Evolutionary conservation across 2,329 filamentous ascomycete genomes (phyloP), one percentile per base, ranked within the genome.

Genomic region (Fusarium poae): DNA sequence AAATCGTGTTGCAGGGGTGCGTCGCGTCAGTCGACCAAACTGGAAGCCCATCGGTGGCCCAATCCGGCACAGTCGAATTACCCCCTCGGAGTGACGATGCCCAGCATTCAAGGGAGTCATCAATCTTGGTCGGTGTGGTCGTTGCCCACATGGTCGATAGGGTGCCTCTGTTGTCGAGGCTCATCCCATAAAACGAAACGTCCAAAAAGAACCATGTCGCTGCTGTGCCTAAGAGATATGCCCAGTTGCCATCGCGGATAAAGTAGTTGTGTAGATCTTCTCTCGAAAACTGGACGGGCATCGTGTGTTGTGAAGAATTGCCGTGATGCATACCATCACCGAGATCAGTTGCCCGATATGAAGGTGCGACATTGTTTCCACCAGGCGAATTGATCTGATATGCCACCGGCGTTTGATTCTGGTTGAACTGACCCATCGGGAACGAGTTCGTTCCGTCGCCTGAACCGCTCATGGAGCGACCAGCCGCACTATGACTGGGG

Each of bases 201-300:
- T 87, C 85, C n/a, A 87, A 77, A 2, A 87, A 77, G 18, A 86
- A 79, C 85, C 85, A 87, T 45, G 82, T 79, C 34, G 82, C 73
- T 0, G 83, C 81, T 4, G 85, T 85, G 30, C 76, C 77, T 13
- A 79, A 62, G 11, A 82, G 70, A 54, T 80, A 79, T 30, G 72
- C 67, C 79, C 75, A 77, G 72, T 78, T 76, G 21, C 77, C 71
- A 60, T 79, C 78, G 30, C 74, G 74, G 78, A 86, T 80, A 56
- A 86, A 85, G 74, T 83, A 86, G 66, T 82, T 82, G 68, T 81
- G 77, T n/a, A 86, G 71, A 57, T 86, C 83, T 42, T 81, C 73
- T 34, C 73, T 77, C 3, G 83, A 84, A 67, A 85, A 86, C 64
- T 86, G 84, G 18, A 84, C 69, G 0, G 83, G 82, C 77, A 79